phyloP scores from a whole-genome alignment of 1,284 basidiomycete species.

The Cutaneotrichosporon curvatum region DNA sequence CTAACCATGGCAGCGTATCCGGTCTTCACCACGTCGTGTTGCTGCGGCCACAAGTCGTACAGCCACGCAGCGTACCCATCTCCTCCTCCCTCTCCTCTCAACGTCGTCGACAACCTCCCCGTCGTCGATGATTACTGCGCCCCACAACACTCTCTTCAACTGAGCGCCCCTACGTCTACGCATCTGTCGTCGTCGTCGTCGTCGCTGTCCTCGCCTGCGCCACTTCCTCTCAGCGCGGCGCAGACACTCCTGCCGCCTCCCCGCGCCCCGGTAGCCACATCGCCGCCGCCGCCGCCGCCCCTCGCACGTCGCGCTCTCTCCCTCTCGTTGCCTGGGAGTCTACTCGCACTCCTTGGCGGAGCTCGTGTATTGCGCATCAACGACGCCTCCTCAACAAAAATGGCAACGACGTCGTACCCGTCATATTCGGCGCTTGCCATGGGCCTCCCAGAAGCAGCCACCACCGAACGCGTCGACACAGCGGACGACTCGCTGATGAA shows the following conservation, averaged over 20 bases:
- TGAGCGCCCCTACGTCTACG: too few relatives aligned
- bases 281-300: not conserved
- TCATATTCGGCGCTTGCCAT: slow-evolving; percentile 2
- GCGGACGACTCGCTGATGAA: not conserved
- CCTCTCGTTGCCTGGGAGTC: slow-evolving; percentile 2
- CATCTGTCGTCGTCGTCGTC: too few relatives aligned
- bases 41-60: too few relatives aligned
- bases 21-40: too few relatives aligned
- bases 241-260: too few relatives aligned
- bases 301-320: not conserved
- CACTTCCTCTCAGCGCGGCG: too few relatives aligned
- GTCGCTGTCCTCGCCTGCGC: too few relatives aligned
- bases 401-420: slow-evolving; percentile 11
- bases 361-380: slow-evolving; percentile 11
- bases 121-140: too few relatives aligned
- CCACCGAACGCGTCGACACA: slow-evolving; percentile 11
- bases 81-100: slow-evolving; percentile 1
- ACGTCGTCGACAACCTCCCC: not conserved
- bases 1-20: not conserved
- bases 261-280: too few relatives aligned
- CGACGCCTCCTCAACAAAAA: slow-evolving; percentile 1
- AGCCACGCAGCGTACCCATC: not conserved
- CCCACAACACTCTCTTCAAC: too few relatives aligned
- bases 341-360: slow-evolving; percentile 12
- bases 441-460: slow-evolving; percentile 2